A percentile compares a stretch with the other conserved stretches of the same genome.
These are phyloP conservation scores for Pilaira anomala DNA, from an alignment of 192 early-diverging fungal species.

Conservation along the genomic window DNA sequence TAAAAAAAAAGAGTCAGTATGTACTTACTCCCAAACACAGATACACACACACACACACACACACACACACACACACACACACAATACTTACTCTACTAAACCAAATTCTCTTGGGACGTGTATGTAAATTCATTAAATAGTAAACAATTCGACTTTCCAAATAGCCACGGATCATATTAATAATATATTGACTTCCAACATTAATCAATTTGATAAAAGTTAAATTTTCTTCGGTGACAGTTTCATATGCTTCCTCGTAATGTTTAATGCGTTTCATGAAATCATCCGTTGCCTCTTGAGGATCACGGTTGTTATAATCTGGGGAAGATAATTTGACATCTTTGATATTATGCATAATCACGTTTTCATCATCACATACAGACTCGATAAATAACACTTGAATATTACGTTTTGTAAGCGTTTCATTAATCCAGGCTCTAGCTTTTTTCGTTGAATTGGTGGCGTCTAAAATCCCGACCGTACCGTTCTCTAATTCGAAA, in stretches of 20 bases:
- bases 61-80: no score
- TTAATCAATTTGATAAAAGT: conserved; percentile 94
- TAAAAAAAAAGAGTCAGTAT: conserved; percentile 10
- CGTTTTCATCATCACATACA: conserved; percentile 81
- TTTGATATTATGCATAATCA: conserved; percentile 85
- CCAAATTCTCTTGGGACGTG: conserved; percentile 85
- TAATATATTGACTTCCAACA: conserved; percentile 83
- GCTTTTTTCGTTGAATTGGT: conserved; percentile 89
- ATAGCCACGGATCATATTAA: conserved; percentile 93
- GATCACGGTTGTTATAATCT: conserved; percentile 83
- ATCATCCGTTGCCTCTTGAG: conserved; percentile 53
- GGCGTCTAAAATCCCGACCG: conserved; percentile 94
- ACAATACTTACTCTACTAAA: conserved; percentile 64
- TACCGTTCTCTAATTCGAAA: conserved; percentile 76
- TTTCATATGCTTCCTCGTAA: conserved; percentile 86
- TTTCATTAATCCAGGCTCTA: conserved; percentile 66
- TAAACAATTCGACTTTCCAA: conserved; percentile 94
- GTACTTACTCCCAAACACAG: no score
- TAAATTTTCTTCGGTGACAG: conserved; percentile 65
- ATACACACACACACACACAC: not conserved
- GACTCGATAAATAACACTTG: conserved; percentile 95
- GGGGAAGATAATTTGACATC: conserved; percentile 90
- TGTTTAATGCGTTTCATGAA: conserved; percentile 85
- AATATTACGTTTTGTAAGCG: conserved; percentile 68
- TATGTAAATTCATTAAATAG: conserved; percentile 98